Percentiles rank a stretch among this genome's conserved stretches.
Conservation (phyloP, 2,329 filamentous ascomycete genomes). For the Diaporthe batatas region DNA sequence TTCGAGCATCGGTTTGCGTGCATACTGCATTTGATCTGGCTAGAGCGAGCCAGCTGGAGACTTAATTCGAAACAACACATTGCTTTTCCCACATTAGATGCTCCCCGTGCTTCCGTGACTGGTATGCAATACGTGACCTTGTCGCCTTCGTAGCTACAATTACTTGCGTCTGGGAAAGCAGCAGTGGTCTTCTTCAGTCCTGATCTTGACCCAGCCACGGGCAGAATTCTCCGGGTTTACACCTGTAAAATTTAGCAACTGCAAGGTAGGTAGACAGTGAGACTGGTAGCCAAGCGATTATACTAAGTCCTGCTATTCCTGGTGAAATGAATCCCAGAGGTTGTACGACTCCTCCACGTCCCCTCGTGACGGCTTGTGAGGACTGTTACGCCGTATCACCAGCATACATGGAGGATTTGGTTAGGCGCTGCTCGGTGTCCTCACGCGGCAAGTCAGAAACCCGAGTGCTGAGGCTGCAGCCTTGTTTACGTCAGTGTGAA, state of each 20-base stretch:
- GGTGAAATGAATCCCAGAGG: not conserved
- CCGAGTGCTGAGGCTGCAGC: conserved; percentile 1
- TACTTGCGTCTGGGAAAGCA: not conserved
- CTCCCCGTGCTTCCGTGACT: not conserved
- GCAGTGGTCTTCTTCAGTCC: not conserved
- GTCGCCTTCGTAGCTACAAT: not conserved
- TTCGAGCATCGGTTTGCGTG: conserved; percentile 28
- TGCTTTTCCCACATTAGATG: not conserved
- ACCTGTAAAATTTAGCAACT: not conserved
- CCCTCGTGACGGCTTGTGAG: conserved; percentile 5
- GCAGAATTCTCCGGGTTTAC: not conserved
- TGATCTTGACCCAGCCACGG: not conserved
- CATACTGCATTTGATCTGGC: conserved; percentile 28
- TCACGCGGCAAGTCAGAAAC: not conserved
- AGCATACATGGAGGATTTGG: not conserved
- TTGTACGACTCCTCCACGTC: not conserved
- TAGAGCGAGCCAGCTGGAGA: conserved; percentile 29
- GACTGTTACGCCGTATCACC: not conserved
- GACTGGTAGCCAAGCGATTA: not conserved
- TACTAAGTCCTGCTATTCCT: not conserved
- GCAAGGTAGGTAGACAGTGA: not conserved
- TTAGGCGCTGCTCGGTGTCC: not conserved
- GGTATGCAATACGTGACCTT: not conserved
- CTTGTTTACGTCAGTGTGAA: conserved; percentile 12
- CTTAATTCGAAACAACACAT: conserved; percentile 14